Conservation (phyloP, 2,329 filamentous ascomycete genomes). For the Diplodia mutila region DNA sequence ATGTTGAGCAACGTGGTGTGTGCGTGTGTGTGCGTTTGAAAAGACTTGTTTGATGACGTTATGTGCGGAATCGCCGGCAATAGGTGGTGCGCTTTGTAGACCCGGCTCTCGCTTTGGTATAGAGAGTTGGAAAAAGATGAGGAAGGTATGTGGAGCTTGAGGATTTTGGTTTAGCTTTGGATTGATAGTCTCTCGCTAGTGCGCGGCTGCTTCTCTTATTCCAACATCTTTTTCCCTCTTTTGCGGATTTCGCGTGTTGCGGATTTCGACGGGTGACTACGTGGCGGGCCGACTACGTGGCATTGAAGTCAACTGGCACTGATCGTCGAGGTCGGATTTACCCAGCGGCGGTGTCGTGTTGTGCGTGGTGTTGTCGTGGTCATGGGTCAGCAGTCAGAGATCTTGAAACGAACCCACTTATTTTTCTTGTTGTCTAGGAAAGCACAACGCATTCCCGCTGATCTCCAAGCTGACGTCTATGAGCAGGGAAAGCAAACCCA, state of each 20-base stretch:
- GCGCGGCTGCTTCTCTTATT: background rate
- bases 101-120: no score
- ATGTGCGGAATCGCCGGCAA: background rate
- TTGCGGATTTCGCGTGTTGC: background rate
- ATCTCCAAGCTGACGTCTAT: background rate
- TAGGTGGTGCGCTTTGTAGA: no score
- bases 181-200: background rate
- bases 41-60: no score
- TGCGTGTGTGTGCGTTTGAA: no score
- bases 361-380: background rate
- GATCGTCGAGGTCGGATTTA: background rate
- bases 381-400: background rate
- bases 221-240: no score
- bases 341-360: background rate
- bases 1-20: no score
- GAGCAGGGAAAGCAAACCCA: background rate
- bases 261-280: background rate
- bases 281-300: background rate
- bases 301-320: no score
- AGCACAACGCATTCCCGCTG: background rate
- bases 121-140: no score
- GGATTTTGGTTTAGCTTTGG: background rate
- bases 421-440: background rate
- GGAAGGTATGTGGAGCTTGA: background rate
- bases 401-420: background rate